Percentiles rank a stretch among this genome's conserved stretches.
Evolutionary conservation across 2,329 filamentous ascomycete genomes (phyloP).

Genomic region (Cladophialophora psammophila): DNA sequence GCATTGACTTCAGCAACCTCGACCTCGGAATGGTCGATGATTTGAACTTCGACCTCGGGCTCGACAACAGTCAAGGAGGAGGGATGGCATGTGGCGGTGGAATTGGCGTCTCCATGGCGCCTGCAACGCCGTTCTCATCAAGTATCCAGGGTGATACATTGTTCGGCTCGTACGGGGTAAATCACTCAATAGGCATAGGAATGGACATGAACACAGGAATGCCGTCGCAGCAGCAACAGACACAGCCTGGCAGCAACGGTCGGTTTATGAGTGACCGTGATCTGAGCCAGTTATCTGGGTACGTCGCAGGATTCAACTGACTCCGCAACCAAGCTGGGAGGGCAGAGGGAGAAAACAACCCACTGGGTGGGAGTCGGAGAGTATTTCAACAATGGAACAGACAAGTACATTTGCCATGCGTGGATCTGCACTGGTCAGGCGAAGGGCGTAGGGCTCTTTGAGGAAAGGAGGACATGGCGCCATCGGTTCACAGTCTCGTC

Average conservation of each 20-base stretch:
- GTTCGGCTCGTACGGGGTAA: conserved; percentile 28
- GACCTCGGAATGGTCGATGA: conserved; percentile 38
- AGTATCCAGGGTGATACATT: conserved; percentile 29
- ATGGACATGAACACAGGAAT: conserved; percentile 19
- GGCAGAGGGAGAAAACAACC: too few relatives aligned
- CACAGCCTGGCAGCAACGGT: conserved; percentile 13
- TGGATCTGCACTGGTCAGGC: conserved; percentile 1
- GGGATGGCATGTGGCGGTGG: not conserved
- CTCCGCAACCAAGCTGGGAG: not conserved
- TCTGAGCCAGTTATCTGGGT: conserved; percentile 31
- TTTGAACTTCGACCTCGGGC: conserved; percentile 35
- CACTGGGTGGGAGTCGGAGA: not conserved
- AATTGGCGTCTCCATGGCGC: conserved; percentile 2
- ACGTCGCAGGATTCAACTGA: conserved; percentile 35
- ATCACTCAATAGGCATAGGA: conserved; percentile 12
- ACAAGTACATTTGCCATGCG: not conserved
- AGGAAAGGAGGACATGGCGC: not conserved
- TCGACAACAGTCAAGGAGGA: conserved; percentile 18
- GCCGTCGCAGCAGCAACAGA: conserved; percentile 14
- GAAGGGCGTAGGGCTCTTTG: conserved; percentile 8
- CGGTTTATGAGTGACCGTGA: conserved; percentile 35
- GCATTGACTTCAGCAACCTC: conserved; percentile 39
- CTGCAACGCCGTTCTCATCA: conserved; percentile 25
- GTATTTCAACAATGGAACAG: conserved; percentile 3
- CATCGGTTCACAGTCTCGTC: not conserved